phyloP scores from a whole-genome alignment of 116 monocot genomes.

The Zostera marina region DNA sequence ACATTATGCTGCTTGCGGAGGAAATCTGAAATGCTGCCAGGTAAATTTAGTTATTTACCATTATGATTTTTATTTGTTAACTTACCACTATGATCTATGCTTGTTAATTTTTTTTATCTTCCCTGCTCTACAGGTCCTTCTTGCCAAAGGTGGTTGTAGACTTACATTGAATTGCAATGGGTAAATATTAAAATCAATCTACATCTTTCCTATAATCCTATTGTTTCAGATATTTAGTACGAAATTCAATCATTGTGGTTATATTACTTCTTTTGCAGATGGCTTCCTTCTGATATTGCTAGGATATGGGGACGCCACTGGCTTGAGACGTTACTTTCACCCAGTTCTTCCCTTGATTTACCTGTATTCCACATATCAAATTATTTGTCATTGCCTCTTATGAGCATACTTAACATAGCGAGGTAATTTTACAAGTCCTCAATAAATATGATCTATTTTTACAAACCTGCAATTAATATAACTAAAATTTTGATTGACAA shows the following conservation, averaged over 20 bases:
- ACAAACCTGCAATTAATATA: background rate
- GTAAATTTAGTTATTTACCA: constrained; percentile 17
- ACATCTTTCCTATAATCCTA: constrained; percentile 5
- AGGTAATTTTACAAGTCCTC: constrained; percentile 29
- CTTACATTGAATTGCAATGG: constrained; percentile 88
- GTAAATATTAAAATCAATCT: constrained; percentile 19
- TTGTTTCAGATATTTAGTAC: too few relatives aligned
- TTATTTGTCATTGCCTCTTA: constrained; percentile 77
- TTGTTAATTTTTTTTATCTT: background rate
- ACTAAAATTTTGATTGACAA: background rate
- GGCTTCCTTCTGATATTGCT: constrained; percentile 94
- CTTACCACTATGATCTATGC: background rate
- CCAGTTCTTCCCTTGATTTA: constrained; percentile 40
- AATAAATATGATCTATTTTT: background rate
- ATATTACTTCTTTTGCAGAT: constrained; percentile 22
- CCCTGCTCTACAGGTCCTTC: constrained; percentile 38
- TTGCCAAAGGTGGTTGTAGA: constrained; percentile 80
- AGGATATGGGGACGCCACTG: constrained; percentile 68
- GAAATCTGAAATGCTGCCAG: constrained; percentile 88
- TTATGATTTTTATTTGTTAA: background rate
- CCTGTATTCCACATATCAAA: constrained; percentile 59
- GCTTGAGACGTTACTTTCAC: constrained; percentile 55
- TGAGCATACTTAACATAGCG: constrained; percentile 91
- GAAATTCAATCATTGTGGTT: too few relatives aligned
- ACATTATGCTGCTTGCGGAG: constrained; percentile 98